A percentile compares a stretch with the other conserved stretches of the same genome.
Conservation (phyloP, 257 asterid species). For the Solanum tacnaense region DNA sequence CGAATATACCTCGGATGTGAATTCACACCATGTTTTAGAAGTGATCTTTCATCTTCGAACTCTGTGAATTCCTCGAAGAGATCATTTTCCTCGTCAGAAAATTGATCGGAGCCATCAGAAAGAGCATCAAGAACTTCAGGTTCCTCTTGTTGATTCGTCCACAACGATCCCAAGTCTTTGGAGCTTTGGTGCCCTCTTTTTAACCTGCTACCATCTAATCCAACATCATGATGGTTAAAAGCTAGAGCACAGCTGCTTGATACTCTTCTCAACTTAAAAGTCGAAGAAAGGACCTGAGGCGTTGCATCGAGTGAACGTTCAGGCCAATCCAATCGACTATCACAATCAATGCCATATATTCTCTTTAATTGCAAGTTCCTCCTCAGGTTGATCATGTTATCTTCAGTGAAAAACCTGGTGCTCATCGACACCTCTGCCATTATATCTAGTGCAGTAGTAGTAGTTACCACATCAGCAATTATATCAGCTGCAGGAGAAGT, state of each 20-base stretch:
- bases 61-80: slow-evolving; percentile 37
- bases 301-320: slow-evolving; percentile 55
- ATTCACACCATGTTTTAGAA: slow-evolving; percentile 60
- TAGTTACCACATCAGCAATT: slow-evolving; percentile 44
- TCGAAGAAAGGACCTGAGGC: slow-evolving; percentile 41
- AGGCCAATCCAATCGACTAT: slow-evolving; percentile 36
- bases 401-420: background rate
- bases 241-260: slow-evolving; percentile 43
- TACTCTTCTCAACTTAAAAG: slow-evolving; percentile 45
- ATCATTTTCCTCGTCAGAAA: slow-evolving; percentile 28
- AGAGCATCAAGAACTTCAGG: slow-evolving; percentile 30
- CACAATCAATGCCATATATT: slow-evolving; percentile 9
- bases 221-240: slow-evolving; percentile 6
- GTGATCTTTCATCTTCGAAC: slow-evolving; percentile 42
- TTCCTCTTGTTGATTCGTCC: slow-evolving; percentile 31
- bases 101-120: slow-evolving; percentile 38
- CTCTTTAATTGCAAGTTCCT: slow-evolving; percentile 33
- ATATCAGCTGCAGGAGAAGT: slow-evolving; percentile 63
- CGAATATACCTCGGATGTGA: slow-evolving; percentile 23
- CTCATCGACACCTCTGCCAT: slow-evolving; percentile 35
- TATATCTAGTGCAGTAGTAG: slow-evolving; percentile 44
- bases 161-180: slow-evolving; percentile 41
- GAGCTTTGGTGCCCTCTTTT: slow-evolving; percentile 52
- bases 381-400: slow-evolving; percentile 30
- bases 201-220: slow-evolving; percentile 22